These are phyloP conservation scores for Candida nonsorbophila DNA, from an alignment of 805 yeast genomes.

Conservation along the genomic window DNA sequence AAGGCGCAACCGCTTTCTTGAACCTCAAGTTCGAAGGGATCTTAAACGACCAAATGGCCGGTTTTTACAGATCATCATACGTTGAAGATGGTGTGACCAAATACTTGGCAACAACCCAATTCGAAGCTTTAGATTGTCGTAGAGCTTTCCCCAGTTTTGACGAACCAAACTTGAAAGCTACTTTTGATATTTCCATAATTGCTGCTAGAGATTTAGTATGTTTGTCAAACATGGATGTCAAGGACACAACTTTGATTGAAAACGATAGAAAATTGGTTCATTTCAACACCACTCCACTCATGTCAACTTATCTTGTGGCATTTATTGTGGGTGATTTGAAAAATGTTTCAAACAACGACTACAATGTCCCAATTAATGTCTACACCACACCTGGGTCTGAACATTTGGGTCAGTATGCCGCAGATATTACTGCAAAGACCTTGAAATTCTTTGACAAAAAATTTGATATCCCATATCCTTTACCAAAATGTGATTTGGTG, in stretches of 20 bases:
- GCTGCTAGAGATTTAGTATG: conserved; percentile 52
- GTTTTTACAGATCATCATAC: conserved; percentile 71
- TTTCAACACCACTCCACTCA: conserved; percentile 73
- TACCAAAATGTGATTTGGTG: conserved; percentile 78
- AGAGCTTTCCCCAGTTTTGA: conserved; percentile 85
- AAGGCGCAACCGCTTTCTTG: conserved; percentile 39
- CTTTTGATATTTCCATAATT: conserved; percentile 59
- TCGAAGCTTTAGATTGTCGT: conserved; percentile 84
- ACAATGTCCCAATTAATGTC: conserved; percentile 72
- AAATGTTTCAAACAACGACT: conserved; percentile 61
- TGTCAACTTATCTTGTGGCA: conserved; percentile 84
- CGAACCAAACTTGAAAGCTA: conserved; percentile 76
- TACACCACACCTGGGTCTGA: conserved; percentile 78
- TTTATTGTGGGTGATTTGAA: conserved; percentile 78
- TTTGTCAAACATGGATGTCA: conserved; percentile 66
- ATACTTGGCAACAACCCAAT: conserved; percentile 77
- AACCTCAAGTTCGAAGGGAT: conserved; percentile 53
- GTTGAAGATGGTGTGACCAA: conserved; percentile 57
- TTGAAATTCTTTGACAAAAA: conserved; percentile 66
- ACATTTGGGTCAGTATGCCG: conserved; percentile 65
- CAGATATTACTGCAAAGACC: conserved; percentile 70
- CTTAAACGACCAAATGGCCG: conserved; percentile 76
- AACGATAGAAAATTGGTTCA: conserved; percentile 48
- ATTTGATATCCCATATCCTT: conserved; percentile 70
- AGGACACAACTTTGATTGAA: conserved; percentile 35